Evolutionary conservation across 2,329 filamentous ascomycete genomes (phyloP), one percentile per base, ranked within the genome.

Genomic region (Coniochaeta sp.): DNA sequence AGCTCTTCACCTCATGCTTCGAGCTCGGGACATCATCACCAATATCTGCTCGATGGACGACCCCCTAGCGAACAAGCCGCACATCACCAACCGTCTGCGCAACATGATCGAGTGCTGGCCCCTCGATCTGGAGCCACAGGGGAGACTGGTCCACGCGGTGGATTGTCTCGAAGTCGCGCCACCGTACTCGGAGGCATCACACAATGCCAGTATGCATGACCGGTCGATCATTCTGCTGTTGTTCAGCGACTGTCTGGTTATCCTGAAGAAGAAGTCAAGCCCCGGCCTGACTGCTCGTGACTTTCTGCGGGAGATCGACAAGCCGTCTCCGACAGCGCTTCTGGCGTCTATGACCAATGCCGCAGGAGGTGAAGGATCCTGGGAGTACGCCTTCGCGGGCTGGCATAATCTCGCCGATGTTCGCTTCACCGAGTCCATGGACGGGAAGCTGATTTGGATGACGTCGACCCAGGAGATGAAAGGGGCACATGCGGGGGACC

Each of bases 31-130:
- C 71, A 90, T 96, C 58, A 92, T 99, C 65, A 92, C 93, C 22
- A 95, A 96, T 59, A 99, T 99, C 50, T 99, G 95, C 74, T 96
- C 93, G 17, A 88, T 97, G 76, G 93, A 97, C 67, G 89, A 76
- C 70, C 89, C 68, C 68, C 79, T 73, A 67, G 84, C 79, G 3
- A 89, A 91, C 68, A 89, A 91, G 65, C 86, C 87, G 10, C 89
- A 90, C 65, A 80, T 91, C 52, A 83, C 89, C 36, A 89, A 86
- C 65, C 86, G 90, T 47, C 77, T 97, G 55, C 87, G 88, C 63
- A 88, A 88, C 64, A 83, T 95, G 72, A 83, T 96, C 47, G 86
- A 90, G 67, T 84, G 82, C 54, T 96, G 91, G 91, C 91, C 91
- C 1, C 70, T 77, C 24, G 82, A 87, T 57, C 81, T 93, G 26